These are phyloP conservation scores for Ceratobasidium sp. DNA, from an alignment of 1,284 basidiomycete genomes.

Conservation along the genomic window DNA sequence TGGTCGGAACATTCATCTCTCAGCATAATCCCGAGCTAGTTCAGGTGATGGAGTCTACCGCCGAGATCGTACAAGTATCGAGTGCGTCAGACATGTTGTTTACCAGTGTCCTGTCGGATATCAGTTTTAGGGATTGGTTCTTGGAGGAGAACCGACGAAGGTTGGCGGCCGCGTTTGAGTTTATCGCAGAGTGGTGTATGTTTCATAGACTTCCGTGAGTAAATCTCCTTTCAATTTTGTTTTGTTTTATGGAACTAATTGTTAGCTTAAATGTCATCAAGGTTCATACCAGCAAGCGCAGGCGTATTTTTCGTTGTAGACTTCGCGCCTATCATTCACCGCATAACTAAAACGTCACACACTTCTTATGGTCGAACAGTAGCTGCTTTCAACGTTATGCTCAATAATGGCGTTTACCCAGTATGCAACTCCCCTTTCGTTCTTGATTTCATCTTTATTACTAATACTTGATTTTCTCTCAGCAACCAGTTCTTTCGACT, in stretches of 20 bases:
- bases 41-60: constrained; percentile 13
- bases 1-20: constrained; percentile 42
- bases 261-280: not conserved
- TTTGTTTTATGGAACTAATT: too few species aligned
- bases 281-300: constrained; percentile 36
- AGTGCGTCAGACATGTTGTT: constrained; percentile 22
- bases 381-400: constrained; percentile 13
- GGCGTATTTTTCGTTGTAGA: constrained; percentile 37
- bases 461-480: not conserved
- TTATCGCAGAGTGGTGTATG: constrained; percentile 33
- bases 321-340: constrained; percentile 13
- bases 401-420: constrained; percentile 20
- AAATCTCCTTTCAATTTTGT: too few species aligned
- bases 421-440: constrained; percentile 9
- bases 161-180: constrained; percentile 24
- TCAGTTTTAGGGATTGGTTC: constrained; percentile 30
- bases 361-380: not conserved
- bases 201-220: constrained; percentile 34
- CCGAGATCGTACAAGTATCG: constrained; percentile 13
- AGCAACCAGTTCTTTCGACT: constrained; percentile 4
- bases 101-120: constrained; percentile 14
- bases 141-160: constrained; percentile 12
- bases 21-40: constrained; percentile 43
- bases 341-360: not conserved
- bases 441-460: not conserved